Evolutionary conservation across 2,329 filamentous ascomycete genomes (phyloP).

Genomic region (Aspergillus calidoustus): DNA sequence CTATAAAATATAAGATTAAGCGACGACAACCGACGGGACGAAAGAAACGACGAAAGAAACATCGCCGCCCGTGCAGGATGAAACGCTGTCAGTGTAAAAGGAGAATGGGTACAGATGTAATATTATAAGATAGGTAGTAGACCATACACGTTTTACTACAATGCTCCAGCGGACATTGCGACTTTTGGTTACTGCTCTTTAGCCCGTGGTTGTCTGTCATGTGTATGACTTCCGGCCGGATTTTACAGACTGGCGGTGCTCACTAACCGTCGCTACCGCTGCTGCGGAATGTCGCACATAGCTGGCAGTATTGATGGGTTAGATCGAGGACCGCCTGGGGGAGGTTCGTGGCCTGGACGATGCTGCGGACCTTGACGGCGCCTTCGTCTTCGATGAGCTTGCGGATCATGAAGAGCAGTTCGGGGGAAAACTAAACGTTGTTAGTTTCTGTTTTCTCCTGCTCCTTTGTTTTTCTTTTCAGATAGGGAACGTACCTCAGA

Average conservation of each 20-base stretch:
- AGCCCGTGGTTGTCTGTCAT: background rate
- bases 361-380: constrained; percentile 94
- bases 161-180: background rate
- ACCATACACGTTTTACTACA: constrained; percentile 4
- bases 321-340: constrained; percentile 92
- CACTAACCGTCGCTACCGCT: constrained; percentile 81
- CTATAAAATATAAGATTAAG: background rate
- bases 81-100: background rate
- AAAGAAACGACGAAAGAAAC: background rate
- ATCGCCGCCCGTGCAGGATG: background rate
- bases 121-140: constrained; percentile 2
- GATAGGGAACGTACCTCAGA: constrained; percentile 69
- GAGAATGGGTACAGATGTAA: constrained; percentile 4
- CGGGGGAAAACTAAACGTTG: constrained; percentile 75
- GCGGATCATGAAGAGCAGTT: constrained; percentile 83
- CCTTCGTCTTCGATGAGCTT: constrained; percentile 97
- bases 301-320: constrained; percentile 92
- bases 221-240: no score
- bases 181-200: background rate
- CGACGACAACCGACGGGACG: background rate
- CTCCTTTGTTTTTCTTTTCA: background rate
- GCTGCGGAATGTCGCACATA: constrained; percentile 94
- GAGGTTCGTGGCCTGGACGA: constrained; percentile 93
- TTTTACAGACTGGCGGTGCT: background rate
- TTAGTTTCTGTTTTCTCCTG: background rate